These are phyloP conservation scores for Drosera spatulata DNA, from an alignment of 179 eudicot species.

Conservation along the genomic window DNA sequence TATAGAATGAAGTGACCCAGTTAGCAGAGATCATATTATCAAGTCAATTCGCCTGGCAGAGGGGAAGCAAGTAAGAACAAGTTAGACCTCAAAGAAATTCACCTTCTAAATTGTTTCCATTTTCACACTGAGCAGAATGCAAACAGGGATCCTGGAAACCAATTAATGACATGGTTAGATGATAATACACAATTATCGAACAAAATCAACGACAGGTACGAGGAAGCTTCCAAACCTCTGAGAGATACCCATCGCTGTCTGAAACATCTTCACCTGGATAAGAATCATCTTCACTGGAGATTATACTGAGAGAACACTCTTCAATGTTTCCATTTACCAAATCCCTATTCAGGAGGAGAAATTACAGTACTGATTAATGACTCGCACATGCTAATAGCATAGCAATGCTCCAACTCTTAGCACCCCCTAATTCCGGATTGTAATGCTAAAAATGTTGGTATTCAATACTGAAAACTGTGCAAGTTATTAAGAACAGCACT, in stretches of 20 bases:
- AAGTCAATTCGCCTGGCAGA: not conserved
- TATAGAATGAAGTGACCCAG: constrained; percentile 11
- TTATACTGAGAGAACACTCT: constrained; percentile 55
- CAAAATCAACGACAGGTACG: not conserved
- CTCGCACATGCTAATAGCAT: not conserved
- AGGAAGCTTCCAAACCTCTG: constrained; percentile 48
- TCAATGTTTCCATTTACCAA: constrained; percentile 20
- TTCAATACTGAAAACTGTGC: no score
- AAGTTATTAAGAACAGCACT: no score
- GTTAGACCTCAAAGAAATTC: not conserved
- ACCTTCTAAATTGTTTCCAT: constrained; percentile 47
- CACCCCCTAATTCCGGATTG: no score
- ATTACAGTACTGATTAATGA: not conserved
- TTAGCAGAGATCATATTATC: not conserved
- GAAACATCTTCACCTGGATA: constrained; percentile 41
- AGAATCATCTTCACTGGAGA: constrained; percentile 43
- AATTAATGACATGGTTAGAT: constrained; percentile 3
- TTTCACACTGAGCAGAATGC: constrained; percentile 16
- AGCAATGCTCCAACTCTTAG: no score
- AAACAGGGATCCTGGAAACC: constrained; percentile 39
- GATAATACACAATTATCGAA: not conserved
- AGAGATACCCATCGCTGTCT: constrained; percentile 82
- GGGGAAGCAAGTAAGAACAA: not conserved
- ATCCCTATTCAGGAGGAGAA: constrained; percentile 20
- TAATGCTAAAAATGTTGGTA: no score